These are phyloP conservation scores for Breviolum minutum DNA, from an alignment of 73 alveolate species.

Conservation along the genomic window DNA sequence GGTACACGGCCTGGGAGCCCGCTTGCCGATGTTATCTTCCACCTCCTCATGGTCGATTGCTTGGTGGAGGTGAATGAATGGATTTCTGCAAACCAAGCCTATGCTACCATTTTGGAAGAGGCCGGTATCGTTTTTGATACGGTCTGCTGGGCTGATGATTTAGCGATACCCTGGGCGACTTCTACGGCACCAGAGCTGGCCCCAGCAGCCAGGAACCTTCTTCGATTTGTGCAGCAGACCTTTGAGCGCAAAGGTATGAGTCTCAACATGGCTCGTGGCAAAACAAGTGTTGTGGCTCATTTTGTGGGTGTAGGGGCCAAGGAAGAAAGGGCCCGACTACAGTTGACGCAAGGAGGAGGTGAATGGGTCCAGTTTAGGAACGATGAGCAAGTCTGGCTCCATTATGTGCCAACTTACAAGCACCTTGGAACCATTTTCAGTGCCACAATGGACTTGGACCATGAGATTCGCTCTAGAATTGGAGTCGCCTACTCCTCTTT, in stretches of 20 bases:
- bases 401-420: neutral
- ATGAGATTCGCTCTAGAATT: neutral
- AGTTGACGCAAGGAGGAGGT: neutral
- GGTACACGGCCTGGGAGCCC: no score
- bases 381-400: neutral
- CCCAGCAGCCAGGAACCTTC: neutral
- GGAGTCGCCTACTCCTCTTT: neutral
- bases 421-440: neutral
- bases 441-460: neutral
- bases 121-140: neutral
- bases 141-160: neutral
- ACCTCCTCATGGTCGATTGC: no score
- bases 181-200: neutral
- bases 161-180: neutral
- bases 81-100: neutral
- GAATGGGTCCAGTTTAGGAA: neutral
- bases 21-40: no score
- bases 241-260: neutral
- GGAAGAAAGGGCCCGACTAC: neutral
- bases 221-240: neutral
- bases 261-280: neutral
- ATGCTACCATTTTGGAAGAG: neutral
- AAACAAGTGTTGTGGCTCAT: neutral
- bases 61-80: no score
- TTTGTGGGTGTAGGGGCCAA: neutral